Percentiles rank a stretch among this genome's conserved stretches.
Conservation (phyloP, 352 stramenopile species). For the Pythium graminicola region DNA sequence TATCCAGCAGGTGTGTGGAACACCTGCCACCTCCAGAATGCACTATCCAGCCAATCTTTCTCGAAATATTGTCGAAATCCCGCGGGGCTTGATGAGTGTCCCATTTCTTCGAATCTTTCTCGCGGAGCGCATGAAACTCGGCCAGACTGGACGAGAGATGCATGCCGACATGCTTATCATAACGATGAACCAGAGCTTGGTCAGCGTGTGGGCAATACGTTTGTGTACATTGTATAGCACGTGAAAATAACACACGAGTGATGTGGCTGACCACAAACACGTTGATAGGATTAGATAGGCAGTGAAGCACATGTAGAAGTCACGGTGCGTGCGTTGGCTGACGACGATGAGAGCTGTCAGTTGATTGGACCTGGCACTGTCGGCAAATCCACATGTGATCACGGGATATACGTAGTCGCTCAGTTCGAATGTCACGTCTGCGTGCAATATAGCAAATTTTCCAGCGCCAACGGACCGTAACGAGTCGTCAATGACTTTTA, state of each 20-base stretch:
- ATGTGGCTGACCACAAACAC: neutral
- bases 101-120: neutral
- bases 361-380: conserved; percentile 5
- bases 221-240: conserved; percentile 15
- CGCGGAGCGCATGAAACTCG: neutral
- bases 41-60: neutral
- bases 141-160: neutral
- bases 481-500: neutral
- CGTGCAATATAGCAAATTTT: neutral
- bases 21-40: conserved; percentile 20
- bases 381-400: conserved; percentile 12
- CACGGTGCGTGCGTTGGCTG: conserved; percentile 1
- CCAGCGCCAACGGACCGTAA: neutral
- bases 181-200: neutral
- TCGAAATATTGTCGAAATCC: conserved; percentile 9
- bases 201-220: neutral
- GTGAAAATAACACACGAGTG: conserved; percentile 15
- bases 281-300: neutral
- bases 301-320: neutral
- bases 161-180: conserved; percentile 12
- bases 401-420: conserved; percentile 9
- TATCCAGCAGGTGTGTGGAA: conserved; percentile 13
- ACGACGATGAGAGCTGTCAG: conserved; percentile 3
- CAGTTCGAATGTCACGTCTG: conserved; percentile 9
- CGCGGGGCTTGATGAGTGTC: neutral